Conservation (phyloP, 2,329 filamentous ascomycete species). For the Aspergillus sojae region DNA sequence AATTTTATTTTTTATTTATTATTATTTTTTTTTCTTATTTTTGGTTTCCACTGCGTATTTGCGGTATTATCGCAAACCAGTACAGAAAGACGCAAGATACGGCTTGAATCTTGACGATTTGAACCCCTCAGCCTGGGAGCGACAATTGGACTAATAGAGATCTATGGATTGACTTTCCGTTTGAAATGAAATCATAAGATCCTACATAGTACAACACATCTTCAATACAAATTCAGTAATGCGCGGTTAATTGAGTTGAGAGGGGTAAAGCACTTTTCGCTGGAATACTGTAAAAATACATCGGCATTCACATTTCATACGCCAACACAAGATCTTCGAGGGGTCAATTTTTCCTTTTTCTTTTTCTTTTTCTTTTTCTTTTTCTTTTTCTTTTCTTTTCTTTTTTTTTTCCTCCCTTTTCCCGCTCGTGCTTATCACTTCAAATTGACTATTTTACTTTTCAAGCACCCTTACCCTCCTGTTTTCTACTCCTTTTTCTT, state of each 20-base stretch:
- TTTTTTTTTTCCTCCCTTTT: slow-evolving; percentile 11
- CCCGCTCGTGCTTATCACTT: slow-evolving; percentile 11
- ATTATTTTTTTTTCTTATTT: not conserved
- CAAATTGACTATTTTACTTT: slow-evolving; percentile 8
- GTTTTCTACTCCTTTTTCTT: slow-evolving; percentile 15
- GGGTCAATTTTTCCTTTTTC: slow-evolving; percentile 4
- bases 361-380: slow-evolving; percentile 8
- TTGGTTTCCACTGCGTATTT: not conserved
- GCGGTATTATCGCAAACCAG: not conserved
- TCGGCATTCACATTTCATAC: not conserved
- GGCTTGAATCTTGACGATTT: not conserved
- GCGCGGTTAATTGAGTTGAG: not conserved
- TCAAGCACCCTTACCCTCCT: slow-evolving; percentile 17
- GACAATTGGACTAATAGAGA: not conserved
- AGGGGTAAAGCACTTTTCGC: not conserved
- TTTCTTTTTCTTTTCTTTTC: slow-evolving; percentile 6
- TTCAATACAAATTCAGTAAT: not conserved
- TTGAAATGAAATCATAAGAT: not conserved
- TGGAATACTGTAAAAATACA: not conserved
- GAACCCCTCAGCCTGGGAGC: not conserved
- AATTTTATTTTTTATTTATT: too few species aligned
- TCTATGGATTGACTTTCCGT: not conserved
- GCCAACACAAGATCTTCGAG: not conserved
- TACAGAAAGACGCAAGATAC: not conserved
- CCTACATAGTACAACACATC: not conserved